Evolutionary conservation across 139 green algal species (phyloP), one percentile per base, ranked within the genome.

Genomic region (Haematococcus sp.): DNA sequence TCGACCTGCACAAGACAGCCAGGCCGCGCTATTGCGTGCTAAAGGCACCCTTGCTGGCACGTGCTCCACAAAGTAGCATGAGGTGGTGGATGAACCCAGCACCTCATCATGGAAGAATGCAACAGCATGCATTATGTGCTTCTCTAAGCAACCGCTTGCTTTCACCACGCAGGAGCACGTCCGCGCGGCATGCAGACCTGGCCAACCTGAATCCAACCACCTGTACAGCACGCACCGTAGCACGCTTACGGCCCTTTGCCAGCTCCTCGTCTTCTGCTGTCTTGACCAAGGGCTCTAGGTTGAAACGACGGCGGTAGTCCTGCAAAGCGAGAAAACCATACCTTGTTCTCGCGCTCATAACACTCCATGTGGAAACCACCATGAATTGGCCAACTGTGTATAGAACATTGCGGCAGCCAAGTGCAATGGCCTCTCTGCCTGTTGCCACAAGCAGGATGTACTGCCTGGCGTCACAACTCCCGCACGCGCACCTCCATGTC

Each of bases 231-330:
- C 68, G n/a, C 74, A 91, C 84, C 63, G 81, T 90, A 31, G 87
- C 87, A 22, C 83, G 64, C 60, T 85, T 78, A 0, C 81, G 61
- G 13, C 68, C 68, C 58, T 86, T 74, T 30, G 70, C 43, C 54
- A 90, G 64, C 61, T 94, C 83, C 58, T 88, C 61, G 22, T 91
- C 77, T 16, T 79, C 74, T 9, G 67, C 63, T 15, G 63, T 77
- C 44, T 92, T 91, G 11, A 97, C 81, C 28, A 97, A 71, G 2
- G 87, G 87, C 43, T 96, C 88, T 65, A 97, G 75, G 27, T 87
- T 87, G 67, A 85, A 94, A 0, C 78, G 75, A 25, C 86, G 76
- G 27, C 81, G 70, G 67, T 90, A 95, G 23, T 88, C 87, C 75
- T 94, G 80, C 43, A 35, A n/a, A n/a, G n/a, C n/a, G n/a, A n/a